Evolutionary conservation across 768 basidiomycete genomes (phyloP).

Genomic region (Leccinum subtestaceum): DNA sequence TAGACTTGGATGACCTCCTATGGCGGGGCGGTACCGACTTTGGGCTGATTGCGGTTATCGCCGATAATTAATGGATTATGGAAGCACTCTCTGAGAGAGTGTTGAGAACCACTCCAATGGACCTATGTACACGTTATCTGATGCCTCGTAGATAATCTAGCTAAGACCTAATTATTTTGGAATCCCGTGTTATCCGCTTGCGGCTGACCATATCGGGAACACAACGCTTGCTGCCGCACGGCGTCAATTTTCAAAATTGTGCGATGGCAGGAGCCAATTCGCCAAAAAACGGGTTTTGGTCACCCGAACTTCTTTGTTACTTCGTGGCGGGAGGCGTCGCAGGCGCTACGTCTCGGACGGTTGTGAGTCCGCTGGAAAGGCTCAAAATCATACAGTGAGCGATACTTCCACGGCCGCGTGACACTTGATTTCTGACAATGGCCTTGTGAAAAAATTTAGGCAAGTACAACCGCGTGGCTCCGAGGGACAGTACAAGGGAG

Average conservation of each 20-base stretch:
- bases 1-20: slow-evolving; percentile 42
- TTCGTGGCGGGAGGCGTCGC: slow-evolving; percentile 56
- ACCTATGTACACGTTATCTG: neutral
- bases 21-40: neutral
- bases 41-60: neutral
- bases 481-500: slow-evolving; percentile 73
- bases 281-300: slow-evolving; percentile 30
- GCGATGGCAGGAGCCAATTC: slow-evolving; percentile 24
- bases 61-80: neutral
- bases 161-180: neutral
- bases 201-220: neutral
- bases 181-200: slow-evolving; percentile 13
- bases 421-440: slow-evolving; percentile 1
- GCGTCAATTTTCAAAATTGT: neutral
- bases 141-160: slow-evolving; percentile 1
- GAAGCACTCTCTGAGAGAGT: neutral
- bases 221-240: slow-evolving; percentile 6
- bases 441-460: slow-evolving; percentile 38
- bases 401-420: neutral
- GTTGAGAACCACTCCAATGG: neutral
- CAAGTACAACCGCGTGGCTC: slow-evolving; percentile 81
- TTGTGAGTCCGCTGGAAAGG: slow-evolving; percentile 88
- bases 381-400: slow-evolving; percentile 96
- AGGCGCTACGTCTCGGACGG: slow-evolving; percentile 76
- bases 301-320: slow-evolving; percentile 39